Evolutionary conservation across 1,284 basidiomycete species (phyloP).

Genomic region (Trametes polyzona): DNA sequence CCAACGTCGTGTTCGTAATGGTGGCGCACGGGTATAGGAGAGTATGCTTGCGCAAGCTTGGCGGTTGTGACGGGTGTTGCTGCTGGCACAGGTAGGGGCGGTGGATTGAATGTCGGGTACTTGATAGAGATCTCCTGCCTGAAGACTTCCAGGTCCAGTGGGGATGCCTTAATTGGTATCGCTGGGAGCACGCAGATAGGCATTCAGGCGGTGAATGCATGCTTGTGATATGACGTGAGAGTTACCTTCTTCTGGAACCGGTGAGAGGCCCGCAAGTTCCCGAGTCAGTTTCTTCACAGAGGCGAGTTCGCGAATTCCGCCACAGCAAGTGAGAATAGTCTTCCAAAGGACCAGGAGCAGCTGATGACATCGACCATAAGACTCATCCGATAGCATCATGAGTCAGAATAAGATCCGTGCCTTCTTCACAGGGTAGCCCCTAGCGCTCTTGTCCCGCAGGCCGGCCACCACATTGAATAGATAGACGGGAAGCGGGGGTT

Average conservation of each 20-base stretch:
- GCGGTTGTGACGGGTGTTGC: slow-evolving; percentile 50
- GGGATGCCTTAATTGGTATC: slow-evolving; percentile 79
- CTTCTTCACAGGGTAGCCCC: slow-evolving; percentile 97
- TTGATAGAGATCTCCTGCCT: slow-evolving; percentile 89
- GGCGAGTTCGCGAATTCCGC: slow-evolving; percentile 86
- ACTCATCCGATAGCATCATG: slow-evolving; percentile 25
- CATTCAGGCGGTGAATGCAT: not conserved
- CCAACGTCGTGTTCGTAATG: slow-evolving; percentile 86
- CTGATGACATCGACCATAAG: slow-evolving; percentile 43
- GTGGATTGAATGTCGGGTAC: slow-evolving; percentile 88
- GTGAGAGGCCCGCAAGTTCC: slow-evolving; percentile 76
- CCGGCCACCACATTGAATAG: slow-evolving; percentile 89
- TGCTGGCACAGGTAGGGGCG: slow-evolving; percentile 41
- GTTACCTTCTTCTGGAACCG: slow-evolving; percentile 65
- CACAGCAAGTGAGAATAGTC: slow-evolving; percentile 88
- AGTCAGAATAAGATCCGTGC: slow-evolving; percentile 43
- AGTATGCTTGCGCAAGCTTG: slow-evolving; percentile 86
- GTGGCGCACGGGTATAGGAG: slow-evolving; percentile 91
- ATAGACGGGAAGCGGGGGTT: slow-evolving; percentile 93
- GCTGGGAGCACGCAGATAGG: slow-evolving; percentile 32
- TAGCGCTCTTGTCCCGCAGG: slow-evolving; percentile 92
- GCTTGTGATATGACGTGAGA: not conserved
- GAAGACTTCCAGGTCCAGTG: slow-evolving; percentile 87
- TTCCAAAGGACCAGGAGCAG: slow-evolving; percentile 98
- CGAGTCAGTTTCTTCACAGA: slow-evolving; percentile 87